phyloP scores from a whole-genome alignment of 768 basidiomycete genomes.

The Bullera alba region DNA sequence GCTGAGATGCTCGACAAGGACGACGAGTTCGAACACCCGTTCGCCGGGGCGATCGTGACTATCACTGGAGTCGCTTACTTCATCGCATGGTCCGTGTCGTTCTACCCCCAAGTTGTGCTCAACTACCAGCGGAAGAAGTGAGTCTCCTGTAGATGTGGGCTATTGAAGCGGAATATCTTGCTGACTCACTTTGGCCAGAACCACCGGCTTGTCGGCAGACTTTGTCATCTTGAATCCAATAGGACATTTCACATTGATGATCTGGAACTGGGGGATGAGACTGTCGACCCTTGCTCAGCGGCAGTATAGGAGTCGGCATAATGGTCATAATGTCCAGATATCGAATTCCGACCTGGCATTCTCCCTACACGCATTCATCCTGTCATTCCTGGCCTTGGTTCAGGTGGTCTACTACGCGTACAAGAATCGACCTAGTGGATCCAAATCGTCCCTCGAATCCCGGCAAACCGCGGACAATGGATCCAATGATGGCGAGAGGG shows the following conservation, averaged over 20 bases:
- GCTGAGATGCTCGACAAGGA: not conserved
- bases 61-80: constrained; percentile 41
- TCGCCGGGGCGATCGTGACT: constrained; percentile 10
- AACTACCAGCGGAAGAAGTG: constrained; percentile 46
- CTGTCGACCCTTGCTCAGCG: constrained; percentile 36
- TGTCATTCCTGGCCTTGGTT: constrained; percentile 37
- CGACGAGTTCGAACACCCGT: not conserved
- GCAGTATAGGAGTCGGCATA: constrained; percentile 46
- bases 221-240: constrained; percentile 48
- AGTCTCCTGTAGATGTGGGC: constrained; percentile 6
- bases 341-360: constrained; percentile 48
- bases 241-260: constrained; percentile 43
- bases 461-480: not conserved
- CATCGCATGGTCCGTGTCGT: constrained; percentile 44
- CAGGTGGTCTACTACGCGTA: constrained; percentile 45
- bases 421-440: not conserved
- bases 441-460: not conserved
- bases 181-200: no score
- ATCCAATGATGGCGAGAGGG: not conserved
- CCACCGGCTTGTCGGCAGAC: constrained; percentile 46
- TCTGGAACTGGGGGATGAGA: constrained; percentile 44
- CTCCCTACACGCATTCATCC: constrained; percentile 43
- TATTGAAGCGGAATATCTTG: no score
- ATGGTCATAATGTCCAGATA: constrained; percentile 46
- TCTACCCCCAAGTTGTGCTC: constrained; percentile 48